Evolutionary conservation across 371 early-diverging fungal species (phyloP).

Genomic region (Rhizopus sp.): DNA sequence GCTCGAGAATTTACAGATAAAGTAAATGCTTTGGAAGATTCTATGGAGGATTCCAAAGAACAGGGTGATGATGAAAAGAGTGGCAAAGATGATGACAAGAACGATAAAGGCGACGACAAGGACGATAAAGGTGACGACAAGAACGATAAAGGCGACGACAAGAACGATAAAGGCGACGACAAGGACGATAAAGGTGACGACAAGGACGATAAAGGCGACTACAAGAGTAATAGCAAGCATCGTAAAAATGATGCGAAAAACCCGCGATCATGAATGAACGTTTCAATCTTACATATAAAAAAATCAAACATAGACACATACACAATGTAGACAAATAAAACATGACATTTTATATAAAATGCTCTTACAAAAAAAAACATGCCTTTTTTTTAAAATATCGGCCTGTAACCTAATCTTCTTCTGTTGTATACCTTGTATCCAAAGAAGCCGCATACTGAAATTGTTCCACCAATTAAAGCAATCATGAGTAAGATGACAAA

Average conservation of each 20-base stretch:
- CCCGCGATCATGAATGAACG: too few species aligned
- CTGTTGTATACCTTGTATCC: constrained; percentile 60
- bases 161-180: too few species aligned
- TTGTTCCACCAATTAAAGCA: constrained; percentile 16
- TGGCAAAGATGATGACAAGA: background rate
- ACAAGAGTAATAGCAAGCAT: too few species aligned
- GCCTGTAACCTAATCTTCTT: constrained; percentile 71
- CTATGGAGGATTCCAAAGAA: background rate
- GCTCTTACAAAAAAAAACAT: background rate
- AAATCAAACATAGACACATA: too few species aligned
- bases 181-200: too few species aligned
- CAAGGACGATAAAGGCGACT: too few species aligned
- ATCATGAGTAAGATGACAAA: constrained; percentile 25
- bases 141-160: too few species aligned
- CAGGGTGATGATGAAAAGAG: background rate
- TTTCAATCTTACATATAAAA: too few species aligned
- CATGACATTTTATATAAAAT: too few species aligned
- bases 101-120: constrained; percentile 1
- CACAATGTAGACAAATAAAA: too few species aligned
- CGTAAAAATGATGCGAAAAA: too few species aligned
- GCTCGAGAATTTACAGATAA: constrained; percentile 35
- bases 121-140: too few species aligned
- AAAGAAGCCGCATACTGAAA: constrained; percentile 40
- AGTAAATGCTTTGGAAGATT: constrained; percentile 3
- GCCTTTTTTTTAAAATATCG: constrained; percentile 21